phyloP scores from a whole-genome alignment of 805 yeast genomes.

The Metschnikowia proteae region DNA sequence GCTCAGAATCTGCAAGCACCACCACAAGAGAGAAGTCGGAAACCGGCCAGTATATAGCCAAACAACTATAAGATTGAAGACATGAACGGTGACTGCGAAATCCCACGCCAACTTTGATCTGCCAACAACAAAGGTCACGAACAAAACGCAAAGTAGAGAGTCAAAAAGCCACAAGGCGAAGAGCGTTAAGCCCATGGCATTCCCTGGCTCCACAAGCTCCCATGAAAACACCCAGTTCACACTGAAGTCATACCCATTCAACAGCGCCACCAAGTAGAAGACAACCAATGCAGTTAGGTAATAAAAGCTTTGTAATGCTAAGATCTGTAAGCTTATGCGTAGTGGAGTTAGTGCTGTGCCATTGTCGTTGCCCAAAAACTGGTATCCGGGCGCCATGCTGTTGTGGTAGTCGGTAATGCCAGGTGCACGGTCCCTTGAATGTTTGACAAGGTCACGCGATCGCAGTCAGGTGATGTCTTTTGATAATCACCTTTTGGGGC shows the following conservation, averaged over 20 bases:
- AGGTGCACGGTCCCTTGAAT: neutral
- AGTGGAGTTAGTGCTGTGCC: slow-evolving; percentile 11
- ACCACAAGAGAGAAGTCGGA: slow-evolving; percentile 77
- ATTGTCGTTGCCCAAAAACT: slow-evolving; percentile 9
- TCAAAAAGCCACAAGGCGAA: slow-evolving; percentile 78
- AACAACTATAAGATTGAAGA: slow-evolving; percentile 67
- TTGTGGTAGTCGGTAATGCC: neutral
- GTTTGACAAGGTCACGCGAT: neutral
- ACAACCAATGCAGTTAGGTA: slow-evolving; percentile 67
- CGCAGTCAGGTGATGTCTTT: neutral
- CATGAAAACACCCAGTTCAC: slow-evolving; percentile 77
- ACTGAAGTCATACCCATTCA: slow-evolving; percentile 68
- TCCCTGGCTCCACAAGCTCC: slow-evolving; percentile 67
- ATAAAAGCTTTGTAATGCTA: slow-evolving; percentile 73
- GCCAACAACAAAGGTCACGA: slow-evolving; percentile 84
- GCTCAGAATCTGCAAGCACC: slow-evolving; percentile 71
- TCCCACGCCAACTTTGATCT: slow-evolving; percentile 94
- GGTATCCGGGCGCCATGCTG: slow-evolving; percentile 8
- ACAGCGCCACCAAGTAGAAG: slow-evolving; percentile 59
- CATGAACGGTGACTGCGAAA: slow-evolving; percentile 90
- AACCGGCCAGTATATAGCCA: slow-evolving; percentile 62
- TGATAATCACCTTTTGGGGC: too few relatives aligned
- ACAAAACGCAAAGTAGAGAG: slow-evolving; percentile 76
- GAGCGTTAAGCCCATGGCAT: slow-evolving; percentile 75
- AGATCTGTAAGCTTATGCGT: slow-evolving; percentile 52